phyloP scores from a whole-genome alignment of 2,329 filamentous ascomycete genomes.

The Epicoccum sorghinum region DNA sequence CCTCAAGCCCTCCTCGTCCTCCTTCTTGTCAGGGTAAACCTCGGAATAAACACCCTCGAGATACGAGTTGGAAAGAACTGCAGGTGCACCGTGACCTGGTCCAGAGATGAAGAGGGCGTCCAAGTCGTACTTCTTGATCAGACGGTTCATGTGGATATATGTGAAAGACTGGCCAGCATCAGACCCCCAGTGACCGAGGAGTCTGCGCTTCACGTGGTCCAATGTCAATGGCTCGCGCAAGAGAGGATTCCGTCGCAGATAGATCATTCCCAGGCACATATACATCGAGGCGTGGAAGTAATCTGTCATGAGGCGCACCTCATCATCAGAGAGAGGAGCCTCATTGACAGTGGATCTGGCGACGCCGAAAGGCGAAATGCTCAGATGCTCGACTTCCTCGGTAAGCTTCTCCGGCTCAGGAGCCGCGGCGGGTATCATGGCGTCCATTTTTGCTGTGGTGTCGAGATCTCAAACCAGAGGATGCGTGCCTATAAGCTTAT shows the following conservation, averaged over 20 bases:
- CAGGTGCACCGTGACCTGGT: constrained; percentile 78
- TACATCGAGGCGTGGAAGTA: constrained; percentile 79
- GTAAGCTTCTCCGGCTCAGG: constrained; percentile 31
- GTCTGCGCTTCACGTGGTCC: constrained; percentile 74
- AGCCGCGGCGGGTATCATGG: constrained; percentile 30
- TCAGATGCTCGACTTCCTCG: constrained; percentile 39
- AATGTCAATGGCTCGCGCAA: constrained; percentile 71
- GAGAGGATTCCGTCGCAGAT: constrained; percentile 75
- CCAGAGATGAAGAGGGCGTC: constrained; percentile 76
- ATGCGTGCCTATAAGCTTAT: constrained; percentile 9
- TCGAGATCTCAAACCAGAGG: constrained; percentile 1
- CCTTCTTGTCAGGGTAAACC: constrained; percentile 75
- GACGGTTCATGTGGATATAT: constrained; percentile 80
- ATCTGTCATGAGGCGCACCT: constrained; percentile 71
- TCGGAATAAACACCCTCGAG: constrained; percentile 79
- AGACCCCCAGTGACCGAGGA: constrained; percentile 80
- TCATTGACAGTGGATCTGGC: constrained; percentile 68
- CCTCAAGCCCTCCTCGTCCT: constrained; percentile 71
- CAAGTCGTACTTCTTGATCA: constrained; percentile 80
- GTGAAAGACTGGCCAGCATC: constrained; percentile 82
- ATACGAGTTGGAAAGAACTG: constrained; percentile 76
- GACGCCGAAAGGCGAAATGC: constrained; percentile 65
- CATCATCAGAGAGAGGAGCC: constrained; percentile 68
- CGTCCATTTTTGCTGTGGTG: constrained; percentile 27
- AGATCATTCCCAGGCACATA: constrained; percentile 80